Conservation (phyloP, 441 rosid genomes). For the Arabidopsis lyrata region DNA sequence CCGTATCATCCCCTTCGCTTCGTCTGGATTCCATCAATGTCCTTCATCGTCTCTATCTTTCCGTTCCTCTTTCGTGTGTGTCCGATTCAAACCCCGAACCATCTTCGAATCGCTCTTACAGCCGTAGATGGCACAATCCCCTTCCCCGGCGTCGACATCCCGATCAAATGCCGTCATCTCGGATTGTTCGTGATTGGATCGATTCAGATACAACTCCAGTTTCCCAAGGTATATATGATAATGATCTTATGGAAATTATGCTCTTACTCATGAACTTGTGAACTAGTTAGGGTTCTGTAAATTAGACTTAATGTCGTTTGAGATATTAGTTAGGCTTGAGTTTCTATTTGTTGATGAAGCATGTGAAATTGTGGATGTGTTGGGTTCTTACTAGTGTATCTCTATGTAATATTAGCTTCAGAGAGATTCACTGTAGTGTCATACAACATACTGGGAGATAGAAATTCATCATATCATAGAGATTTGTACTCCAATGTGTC, state of each 20-base stretch:
- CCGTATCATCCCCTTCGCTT: slow-evolving; percentile 21
- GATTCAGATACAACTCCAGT: slow-evolving; percentile 56
- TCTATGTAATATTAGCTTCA: slow-evolving; percentile 37
- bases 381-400: slow-evolving; percentile 2
- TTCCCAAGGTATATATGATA: slow-evolving; percentile 49
- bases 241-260: not conserved
- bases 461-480: slow-evolving; percentile 65
- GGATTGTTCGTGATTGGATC: slow-evolving; percentile 66
- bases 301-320: not conserved
- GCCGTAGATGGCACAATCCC: slow-evolving; percentile 52
- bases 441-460: slow-evolving; percentile 75
- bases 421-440: slow-evolving; percentile 70
- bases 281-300: not conserved
- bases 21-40: slow-evolving; percentile 9
- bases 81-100: slow-evolving; percentile 37
- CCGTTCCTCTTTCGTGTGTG: slow-evolving; percentile 29
- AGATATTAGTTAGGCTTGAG: not conserved
- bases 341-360: not conserved
- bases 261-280: not conserved
- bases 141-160: slow-evolving; percentile 42
- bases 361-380: not conserved
- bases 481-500: slow-evolving; percentile 69
- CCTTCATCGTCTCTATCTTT: slow-evolving; percentile 18
- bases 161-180: slow-evolving; percentile 46
- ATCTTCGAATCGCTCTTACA: slow-evolving; percentile 45